Evolutionary conservation across 106 monocot species (phyloP), one percentile per base, ranked within the genome.

Genomic region (Hemerocallis citrina): DNA sequence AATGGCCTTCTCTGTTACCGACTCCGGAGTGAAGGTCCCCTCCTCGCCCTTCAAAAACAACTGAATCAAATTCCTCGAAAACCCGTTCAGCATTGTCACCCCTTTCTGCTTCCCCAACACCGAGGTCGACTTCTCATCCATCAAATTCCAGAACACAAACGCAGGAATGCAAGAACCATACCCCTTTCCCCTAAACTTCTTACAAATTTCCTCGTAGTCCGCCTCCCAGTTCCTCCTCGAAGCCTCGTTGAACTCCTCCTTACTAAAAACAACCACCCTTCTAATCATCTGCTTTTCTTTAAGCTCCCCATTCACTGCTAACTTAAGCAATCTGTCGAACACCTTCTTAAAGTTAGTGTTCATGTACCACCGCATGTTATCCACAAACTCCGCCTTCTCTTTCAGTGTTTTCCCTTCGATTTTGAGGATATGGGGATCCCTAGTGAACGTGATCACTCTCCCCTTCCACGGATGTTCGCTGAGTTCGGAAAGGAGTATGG

Each of bases 381-480:
- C 35, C 6, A 88, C 38, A 42, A 80, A 83, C 4, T 3, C 2
- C 20, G 40, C 63, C 76, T 88, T 88, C 12, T 83, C 74, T 40
- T 15, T 9, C 19, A 82, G 36, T 6, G 78, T 59, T 9, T 72
- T 30, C 15, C 86, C 82, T 8, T 51, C 13, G 35, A 86, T 72
- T 34, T 16, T 43, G 35, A 83, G 88, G 17, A 88, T 62, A 39
- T 71, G 0, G 0, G 83, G 83, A 0, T 25, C 24, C 1, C 5
- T 6, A 43, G 70, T 73, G 70, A 80, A 83, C 0, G 83, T 80
- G 64, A 89, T 81, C 62, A 89, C 72, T 15, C 73, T 68, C 10
- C 80, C 88, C 46, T 74, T 74, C 88, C 83, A 88, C 34, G 88
- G 88, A 49, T 83, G 74, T 48, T 83, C 83, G 68, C 88, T 80